Conservation (phyloP, 1,139 yeast genomes). For the Meyerozyma guilliermondii region DNA sequence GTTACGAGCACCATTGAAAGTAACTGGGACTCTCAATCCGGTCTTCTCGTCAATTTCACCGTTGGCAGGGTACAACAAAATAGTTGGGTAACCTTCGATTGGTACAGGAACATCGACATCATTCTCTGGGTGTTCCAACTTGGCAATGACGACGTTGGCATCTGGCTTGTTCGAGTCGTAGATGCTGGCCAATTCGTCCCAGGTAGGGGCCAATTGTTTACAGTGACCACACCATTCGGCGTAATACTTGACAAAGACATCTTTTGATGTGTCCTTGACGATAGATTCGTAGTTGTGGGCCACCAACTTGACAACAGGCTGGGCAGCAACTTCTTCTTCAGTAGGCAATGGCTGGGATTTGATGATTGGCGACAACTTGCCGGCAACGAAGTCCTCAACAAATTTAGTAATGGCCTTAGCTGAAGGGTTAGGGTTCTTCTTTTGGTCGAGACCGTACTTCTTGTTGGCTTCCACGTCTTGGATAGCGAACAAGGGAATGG, state of each 20-base stretch:
- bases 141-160: slow-evolving; percentile 66
- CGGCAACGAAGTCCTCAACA: slow-evolving; percentile 59
- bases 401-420: slow-evolving; percentile 47
- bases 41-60: slow-evolving; percentile 62
- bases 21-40: slow-evolving; percentile 58
- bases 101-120: slow-evolving; percentile 68
- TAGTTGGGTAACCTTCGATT: slow-evolving; percentile 90
- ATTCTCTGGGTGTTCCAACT: slow-evolving; percentile 84
- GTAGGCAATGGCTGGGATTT: slow-evolving; percentile 85
- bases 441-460: slow-evolving; percentile 67
- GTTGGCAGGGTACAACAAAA: slow-evolving; percentile 83
- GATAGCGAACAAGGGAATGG: slow-evolving; percentile 87
- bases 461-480: slow-evolving; percentile 65
- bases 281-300: slow-evolving; percentile 77
- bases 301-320: slow-evolving; percentile 73
- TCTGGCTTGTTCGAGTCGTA: slow-evolving; percentile 46
- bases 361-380: slow-evolving; percentile 64
- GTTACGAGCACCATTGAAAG: slow-evolving; percentile 69
- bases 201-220: slow-evolving; percentile 88
- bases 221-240: slow-evolving; percentile 99
- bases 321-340: slow-evolving; percentile 59
- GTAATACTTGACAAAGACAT: slow-evolving; percentile 87
- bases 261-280: slow-evolving; percentile 66
- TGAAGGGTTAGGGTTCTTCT: slow-evolving; percentile 37
- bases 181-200: slow-evolving; percentile 78